Evolutionary conservation across 2,329 filamentous ascomycete genomes (phyloP).

Genomic region (Pyricularia pennisetigena): DNA sequence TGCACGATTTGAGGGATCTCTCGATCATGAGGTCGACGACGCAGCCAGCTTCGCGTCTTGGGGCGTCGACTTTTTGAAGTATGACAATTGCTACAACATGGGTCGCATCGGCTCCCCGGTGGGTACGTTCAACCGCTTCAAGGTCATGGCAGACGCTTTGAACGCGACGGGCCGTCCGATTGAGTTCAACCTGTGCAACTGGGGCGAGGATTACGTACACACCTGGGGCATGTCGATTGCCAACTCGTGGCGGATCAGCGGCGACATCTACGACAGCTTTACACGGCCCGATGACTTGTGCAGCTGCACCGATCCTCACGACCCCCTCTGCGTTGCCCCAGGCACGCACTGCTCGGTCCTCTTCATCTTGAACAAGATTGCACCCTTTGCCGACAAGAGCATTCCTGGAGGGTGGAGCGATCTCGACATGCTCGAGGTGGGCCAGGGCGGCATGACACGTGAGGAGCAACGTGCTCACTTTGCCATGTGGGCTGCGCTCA

Average conservation of each 20-base stretch:
- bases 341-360: constrained; percentile 18
- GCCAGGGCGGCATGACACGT: constrained; percentile 12
- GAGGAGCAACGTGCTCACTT: constrained; percentile 14
- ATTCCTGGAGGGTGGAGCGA: constrained; percentile 12
- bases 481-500: constrained; percentile 12
- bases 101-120: constrained; percentile 16
- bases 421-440: constrained; percentile 14
- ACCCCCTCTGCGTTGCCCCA: constrained; percentile 7
- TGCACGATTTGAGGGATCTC: constrained; percentile 36
- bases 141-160: constrained; percentile 23
- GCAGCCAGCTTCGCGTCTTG: constrained; percentile 40
- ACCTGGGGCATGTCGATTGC: constrained; percentile 19
- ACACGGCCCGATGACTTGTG: constrained; percentile 22
- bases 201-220: constrained; percentile 21
- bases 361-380: constrained; percentile 17
- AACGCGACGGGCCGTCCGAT: constrained; percentile 20
- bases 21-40: constrained; percentile 42
- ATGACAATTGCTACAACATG: constrained; percentile 35
- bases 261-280: constrained; percentile 23
- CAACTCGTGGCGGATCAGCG: constrained; percentile 23
- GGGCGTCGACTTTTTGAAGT: constrained; percentile 44
- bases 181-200: constrained; percentile 23
- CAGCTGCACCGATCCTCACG: constrained; percentile 4
- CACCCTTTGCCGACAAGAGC: constrained; percentile 8
- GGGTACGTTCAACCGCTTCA: constrained; percentile 19